Percentiles rank a stretch among this genome's conserved stretches.
Conservation (phyloP, 495 filamentous ascomycete genomes). For the Aspergillus cristatus region DNA sequence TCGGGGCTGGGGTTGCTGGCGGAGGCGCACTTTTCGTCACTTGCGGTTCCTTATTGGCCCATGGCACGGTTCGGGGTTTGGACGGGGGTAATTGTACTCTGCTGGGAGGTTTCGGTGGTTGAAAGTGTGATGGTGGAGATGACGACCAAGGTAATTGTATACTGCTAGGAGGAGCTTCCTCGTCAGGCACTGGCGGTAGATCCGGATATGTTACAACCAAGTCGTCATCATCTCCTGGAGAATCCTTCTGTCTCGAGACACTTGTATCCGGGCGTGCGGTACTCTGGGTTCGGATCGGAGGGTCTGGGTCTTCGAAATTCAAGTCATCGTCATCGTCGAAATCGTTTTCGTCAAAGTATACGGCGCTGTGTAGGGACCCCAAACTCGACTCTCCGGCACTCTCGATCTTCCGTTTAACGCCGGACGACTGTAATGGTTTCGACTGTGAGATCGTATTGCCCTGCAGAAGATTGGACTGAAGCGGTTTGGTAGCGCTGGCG, state of each 20-base stretch:
- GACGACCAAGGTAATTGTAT: slow-evolving; percentile 54
- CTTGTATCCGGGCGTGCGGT: slow-evolving; percentile 4
- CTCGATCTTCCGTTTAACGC: slow-evolving; percentile 38
- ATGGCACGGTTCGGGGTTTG: slow-evolving; percentile 49
- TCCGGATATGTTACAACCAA: slow-evolving; percentile 30
- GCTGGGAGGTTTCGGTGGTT: slow-evolving; percentile 39
- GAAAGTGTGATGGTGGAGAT: slow-evolving; percentile 45
- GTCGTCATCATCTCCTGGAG: slow-evolving; percentile 3
- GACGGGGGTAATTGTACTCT: slow-evolving; percentile 43
- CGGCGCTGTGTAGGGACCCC: slow-evolving; percentile 34
- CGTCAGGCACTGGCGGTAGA: slow-evolving; percentile 26
- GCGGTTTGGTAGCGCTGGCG: slow-evolving; percentile 21
- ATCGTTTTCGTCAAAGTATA: slow-evolving; percentile 48
- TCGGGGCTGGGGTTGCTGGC: slow-evolving; percentile 27
- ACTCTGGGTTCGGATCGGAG: slow-evolving; percentile 15
- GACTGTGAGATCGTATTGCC: slow-evolving; percentile 14
- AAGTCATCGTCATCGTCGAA: slow-evolving; percentile 45
- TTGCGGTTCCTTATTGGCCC: slow-evolving; percentile 28
- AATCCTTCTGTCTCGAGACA: not conserved
- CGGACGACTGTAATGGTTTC: slow-evolving; percentile 20
- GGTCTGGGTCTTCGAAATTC: slow-evolving; percentile 33
- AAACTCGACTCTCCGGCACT: slow-evolving; percentile 22
- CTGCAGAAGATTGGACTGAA: slow-evolving; percentile 26
- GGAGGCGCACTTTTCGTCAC: slow-evolving; percentile 11
- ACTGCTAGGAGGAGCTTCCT: slow-evolving; percentile 38